Evolutionary conservation across 352 stramenopile genomes (phyloP).

Genomic region (Globisporangium camurandrum): DNA sequence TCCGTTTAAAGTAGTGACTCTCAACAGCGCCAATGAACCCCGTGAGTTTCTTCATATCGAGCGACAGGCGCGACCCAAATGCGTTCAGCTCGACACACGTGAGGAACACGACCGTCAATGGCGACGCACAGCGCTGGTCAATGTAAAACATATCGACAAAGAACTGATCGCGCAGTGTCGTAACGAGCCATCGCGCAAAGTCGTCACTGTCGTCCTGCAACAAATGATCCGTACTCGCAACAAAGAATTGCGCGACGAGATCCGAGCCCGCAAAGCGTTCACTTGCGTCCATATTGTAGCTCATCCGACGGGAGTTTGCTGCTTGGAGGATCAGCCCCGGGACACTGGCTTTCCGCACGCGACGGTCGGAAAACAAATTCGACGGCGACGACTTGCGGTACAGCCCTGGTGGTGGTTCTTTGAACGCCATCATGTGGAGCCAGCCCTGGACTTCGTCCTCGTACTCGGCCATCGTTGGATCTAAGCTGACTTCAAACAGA

Average conservation of each 20-base stretch:
- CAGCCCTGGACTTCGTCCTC: conserved; percentile 65
- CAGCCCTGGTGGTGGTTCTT: conserved; percentile 15
- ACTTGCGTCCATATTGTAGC: conserved; percentile 8
- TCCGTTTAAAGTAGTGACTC: conserved; percentile 51
- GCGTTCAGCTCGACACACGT: conserved; percentile 51
- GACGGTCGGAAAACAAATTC: conserved; percentile 7
- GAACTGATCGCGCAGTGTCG: conserved; percentile 47
- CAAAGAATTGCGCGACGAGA: conserved; percentile 17
- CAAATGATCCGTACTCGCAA: too few species aligned
- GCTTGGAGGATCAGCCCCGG: conserved; percentile 11
- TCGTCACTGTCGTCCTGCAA: conserved; percentile 21
- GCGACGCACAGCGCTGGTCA: conserved; percentile 30
- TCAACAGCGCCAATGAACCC: conserved; percentile 46
- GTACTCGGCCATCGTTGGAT: conserved; percentile 45
- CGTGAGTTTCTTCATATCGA: conserved; percentile 35
- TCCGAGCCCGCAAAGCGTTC: conserved; percentile 17
- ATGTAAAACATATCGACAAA: conserved; percentile 63
- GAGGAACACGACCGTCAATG: conserved; percentile 44
- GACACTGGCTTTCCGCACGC: conserved; percentile 4
- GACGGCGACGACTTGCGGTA: conserved; percentile 4
- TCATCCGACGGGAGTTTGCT: conserved; percentile 15
- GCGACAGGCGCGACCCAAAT: conserved; percentile 30
- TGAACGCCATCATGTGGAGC: conserved; percentile 68
- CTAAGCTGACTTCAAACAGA: conserved; percentile 50
- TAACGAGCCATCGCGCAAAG: conserved; percentile 39